Base-by-base conservation (phyloP, 768 basidiomycete genomes). In the Podaxis rugospora region DNA sequence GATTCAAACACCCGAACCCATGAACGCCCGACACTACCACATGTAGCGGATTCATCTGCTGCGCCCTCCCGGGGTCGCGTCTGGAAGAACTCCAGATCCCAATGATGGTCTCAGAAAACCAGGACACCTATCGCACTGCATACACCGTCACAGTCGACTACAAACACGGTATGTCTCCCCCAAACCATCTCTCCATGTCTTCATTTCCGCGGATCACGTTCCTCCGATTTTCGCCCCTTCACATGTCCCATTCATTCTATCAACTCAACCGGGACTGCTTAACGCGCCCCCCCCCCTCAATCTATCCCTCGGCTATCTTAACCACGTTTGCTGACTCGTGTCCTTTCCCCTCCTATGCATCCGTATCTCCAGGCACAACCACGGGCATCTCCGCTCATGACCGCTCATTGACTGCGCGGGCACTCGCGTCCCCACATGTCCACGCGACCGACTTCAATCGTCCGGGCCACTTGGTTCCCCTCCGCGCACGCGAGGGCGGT, bases 371-470 rank as follows among this genome's bases (percentile, higher is more conserved):
- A 93, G 93, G 91, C 2, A 96, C 93, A 3, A 88, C 93, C 2
- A 99, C 97, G 16, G 97, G 97, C 25, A 99, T 99, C 66, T 97
- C 96, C 39, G 96, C 96, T 3, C 88, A 93, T 72, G 97, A 99
- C 76, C 88, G 97, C 58, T 87, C 91, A 36, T 78, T 95, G 57
- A 96, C 96, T 3, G 93, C 82, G 2, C 85, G 92, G 59, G 87
- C 90, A 42, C 84, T 99, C 27, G 92, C 95, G 18, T 82, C 85
- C 28, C 75, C 85, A 4, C 68, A 74, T 11, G 73, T 81, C 14
- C 70, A 68, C 1, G 75, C 90, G 14, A 74, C 79, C 21, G 91
- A 96, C 66, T 96, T 99, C 71, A 86, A 86, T 1, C 86, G 95
- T 11, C 97, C 97, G 9, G 97, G 97, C 3, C 97, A 99, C 70